Evolutionary conservation across 176 grass and related monocot genomes (phyloP), one percentile per base, ranked within the genome.

Genomic region (Musa itinerans): DNA sequence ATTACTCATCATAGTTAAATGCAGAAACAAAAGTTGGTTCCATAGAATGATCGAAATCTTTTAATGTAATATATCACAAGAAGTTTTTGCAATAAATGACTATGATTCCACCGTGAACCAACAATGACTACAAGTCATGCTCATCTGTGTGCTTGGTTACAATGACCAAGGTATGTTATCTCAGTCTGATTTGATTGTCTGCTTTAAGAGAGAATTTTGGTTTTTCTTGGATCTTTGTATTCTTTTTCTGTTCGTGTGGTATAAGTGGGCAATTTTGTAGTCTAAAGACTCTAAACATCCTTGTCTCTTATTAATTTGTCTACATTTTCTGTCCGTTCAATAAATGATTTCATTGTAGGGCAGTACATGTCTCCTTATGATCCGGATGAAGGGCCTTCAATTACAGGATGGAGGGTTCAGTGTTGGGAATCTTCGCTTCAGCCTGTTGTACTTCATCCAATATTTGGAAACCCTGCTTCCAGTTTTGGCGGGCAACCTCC

Each of bases 341-440:
- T 34, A 68, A 68, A 29, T 15, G 63, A 88, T 53, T 58, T 59
- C 15, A n/a, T 52, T 85, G 76, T 84, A 98, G 94, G 95, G 43
- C 95, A 99, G 69, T 99, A 99, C 72, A 99, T 99, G 95, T 99
- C 95, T 86, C 95, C 95, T 56, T 99, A 99, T 82, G 95, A 99
- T 83, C 95, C 95, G 27, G 95, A 99, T 63, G 95, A 99, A 92
- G 95, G 95, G 23, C 95, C 95, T 78, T 99, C 95, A 69, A 94
- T 99, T 81, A 99, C 95, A 21, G 95, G 95, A 68, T 99, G 95
- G 95, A 84, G 90, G 62, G 95, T 99, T 53, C 95, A 99, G 52
- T 99, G 95, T 80, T 99, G 95, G 95, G 88, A 91, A 83, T 99
- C 95, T 80, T 98, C 95, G 22, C 69, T 87, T 71, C 85, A 99